A percentile compares a stretch with the other conserved stretches of the same genome.
Conservation (phyloP, 257 asterid genomes). For the Solanum lycopersicoides region DNA sequence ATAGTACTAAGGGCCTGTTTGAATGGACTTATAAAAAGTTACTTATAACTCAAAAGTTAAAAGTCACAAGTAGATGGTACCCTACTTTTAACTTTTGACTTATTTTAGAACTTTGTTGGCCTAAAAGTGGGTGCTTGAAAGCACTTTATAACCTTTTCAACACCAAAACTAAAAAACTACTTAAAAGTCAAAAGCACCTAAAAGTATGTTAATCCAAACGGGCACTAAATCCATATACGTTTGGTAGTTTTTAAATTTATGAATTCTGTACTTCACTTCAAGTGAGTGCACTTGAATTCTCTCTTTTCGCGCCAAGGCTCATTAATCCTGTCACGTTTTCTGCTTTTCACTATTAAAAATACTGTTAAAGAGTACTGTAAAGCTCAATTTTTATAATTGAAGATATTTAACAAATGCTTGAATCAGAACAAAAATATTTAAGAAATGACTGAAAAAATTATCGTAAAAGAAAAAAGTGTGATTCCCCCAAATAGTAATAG, state of each 20-base stretch:
- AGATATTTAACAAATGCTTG: background rate
- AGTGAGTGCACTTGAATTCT: background rate
- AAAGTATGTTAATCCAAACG: background rate
- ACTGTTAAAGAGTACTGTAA: background rate
- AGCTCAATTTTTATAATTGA: background rate
- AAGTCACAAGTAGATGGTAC: no score
- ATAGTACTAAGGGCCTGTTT: background rate
- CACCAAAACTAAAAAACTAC: background rate
- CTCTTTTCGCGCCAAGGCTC: background rate
- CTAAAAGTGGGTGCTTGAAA: no score
- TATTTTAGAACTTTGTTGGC: no score
- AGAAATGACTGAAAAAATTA: background rate
- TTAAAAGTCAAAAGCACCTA: background rate
- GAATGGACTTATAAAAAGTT: no score
- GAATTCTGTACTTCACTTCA: background rate
- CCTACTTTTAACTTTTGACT: no score
- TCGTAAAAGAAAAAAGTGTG: background rate
- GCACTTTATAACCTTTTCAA: background rate
- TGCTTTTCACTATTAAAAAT: background rate
- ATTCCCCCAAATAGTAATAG: background rate
- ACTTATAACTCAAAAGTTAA: no score
- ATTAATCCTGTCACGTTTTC: background rate
- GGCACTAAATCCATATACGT: background rate
- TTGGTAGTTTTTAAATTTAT: background rate
- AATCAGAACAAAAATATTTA: background rate